Evolutionary conservation across 331 rosid genomes (phyloP), one percentile per base, ranked within the genome.

Genomic region (Stylosanthes scabra): DNA sequence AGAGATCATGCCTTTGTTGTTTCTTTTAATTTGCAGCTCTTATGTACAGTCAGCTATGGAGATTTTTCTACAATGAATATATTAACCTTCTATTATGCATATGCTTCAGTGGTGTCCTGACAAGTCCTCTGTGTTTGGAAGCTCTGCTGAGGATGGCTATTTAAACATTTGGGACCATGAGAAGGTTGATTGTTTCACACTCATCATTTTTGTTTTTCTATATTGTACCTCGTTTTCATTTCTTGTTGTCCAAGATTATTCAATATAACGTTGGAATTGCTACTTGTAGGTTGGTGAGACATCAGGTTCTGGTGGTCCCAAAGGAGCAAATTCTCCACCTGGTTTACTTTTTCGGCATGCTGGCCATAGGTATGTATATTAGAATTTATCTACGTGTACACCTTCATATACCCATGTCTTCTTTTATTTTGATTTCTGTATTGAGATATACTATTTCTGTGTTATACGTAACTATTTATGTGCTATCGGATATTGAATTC

Each of bases 71-170:
- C 13, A 44, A 41, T 57, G 68, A 41, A 63, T 67, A 63, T 67
- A 54, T 61, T 58, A 13, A 73, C 74, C 29, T 72, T 25, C 60
- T 47, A 46, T 65, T 74, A 63, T 76, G 29, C 11, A 79, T 72
- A 58, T 72, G 68, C 63, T 77, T 78, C 96, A 94, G 99, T 94
- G 99, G 99, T 74, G 79, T 80, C 99, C 99, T 28, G 89, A 88
- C 68, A 90, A 86, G 52, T 71, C 92, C 56, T 87, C 97, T 63
- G 96, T 92, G 34, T 95, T 95, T 86, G 99, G 96, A 86, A 92
- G 96, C 81, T 71, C 98, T 64, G 98, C 97, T 10, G 98, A 95
- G 74, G 99, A 95, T 74, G 99, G 98, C 68, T 69, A 92, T 49
- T 59, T 95, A 40, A 92, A 95, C 81, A 87, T 95, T 29, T 95